Evolutionary conservation across 148 eudicot genomes (phyloP).

Genomic region (Camellia japonica): DNA sequence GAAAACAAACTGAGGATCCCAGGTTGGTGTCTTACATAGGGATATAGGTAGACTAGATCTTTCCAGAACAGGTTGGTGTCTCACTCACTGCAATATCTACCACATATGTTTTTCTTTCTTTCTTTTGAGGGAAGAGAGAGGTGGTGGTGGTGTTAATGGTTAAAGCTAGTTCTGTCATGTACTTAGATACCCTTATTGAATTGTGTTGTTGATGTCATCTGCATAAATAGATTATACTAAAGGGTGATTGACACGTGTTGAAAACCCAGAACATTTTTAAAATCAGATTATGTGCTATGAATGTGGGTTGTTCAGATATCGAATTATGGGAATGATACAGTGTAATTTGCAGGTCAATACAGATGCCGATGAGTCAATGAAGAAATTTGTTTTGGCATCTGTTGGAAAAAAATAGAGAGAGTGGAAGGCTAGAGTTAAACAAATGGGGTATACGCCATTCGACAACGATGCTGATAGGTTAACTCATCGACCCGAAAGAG

Average conservation of each 20-base stretch:
- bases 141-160: not conserved
- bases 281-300: not conserved
- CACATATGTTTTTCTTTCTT: not conserved
- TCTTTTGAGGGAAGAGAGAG: not conserved
- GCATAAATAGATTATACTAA: not conserved
- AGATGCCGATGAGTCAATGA: too few species aligned
- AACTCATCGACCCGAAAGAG: too few species aligned
- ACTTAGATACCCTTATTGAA: slow-evolving; percentile 1
- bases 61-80: not conserved
- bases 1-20: not conserved
- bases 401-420: too few species aligned
- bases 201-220: not conserved
- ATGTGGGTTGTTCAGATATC: not conserved
- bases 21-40: too few species aligned
- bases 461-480: too few species aligned
- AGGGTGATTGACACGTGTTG: not conserved
- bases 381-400: too few species aligned
- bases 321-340: too few species aligned
- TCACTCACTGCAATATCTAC: not conserved
- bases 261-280: not conserved
- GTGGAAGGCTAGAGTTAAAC: too few species aligned
- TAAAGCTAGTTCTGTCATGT: not conserved
- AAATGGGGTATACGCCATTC: too few species aligned
- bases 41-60: too few species aligned
- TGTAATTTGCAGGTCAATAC: too few species aligned